Evolutionary conservation across 768 basidiomycete species (phyloP).

Genomic region (Sutorius australiensis): DNA sequence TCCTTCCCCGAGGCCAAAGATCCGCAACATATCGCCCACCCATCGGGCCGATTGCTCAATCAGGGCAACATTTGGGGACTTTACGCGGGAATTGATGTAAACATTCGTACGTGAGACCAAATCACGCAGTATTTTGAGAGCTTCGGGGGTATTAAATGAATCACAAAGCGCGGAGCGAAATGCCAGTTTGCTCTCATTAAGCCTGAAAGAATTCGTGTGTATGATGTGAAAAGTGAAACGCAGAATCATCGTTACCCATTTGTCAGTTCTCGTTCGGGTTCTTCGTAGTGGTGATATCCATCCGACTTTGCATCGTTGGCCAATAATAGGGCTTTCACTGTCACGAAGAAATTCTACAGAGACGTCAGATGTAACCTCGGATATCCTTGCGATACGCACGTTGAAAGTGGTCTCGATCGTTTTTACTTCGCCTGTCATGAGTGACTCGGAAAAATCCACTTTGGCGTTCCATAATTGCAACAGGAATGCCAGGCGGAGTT

Average conservation of each 20-base stretch:
- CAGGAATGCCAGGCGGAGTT: slow-evolving; percentile 88
- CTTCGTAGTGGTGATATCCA: slow-evolving; percentile 62
- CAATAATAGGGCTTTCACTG: slow-evolving; percentile 72
- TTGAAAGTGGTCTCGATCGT: slow-evolving; percentile 81
- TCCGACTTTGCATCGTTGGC: slow-evolving; percentile 49
- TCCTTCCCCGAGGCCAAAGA: slow-evolving; percentile 77
- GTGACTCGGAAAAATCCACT: slow-evolving; percentile 88
- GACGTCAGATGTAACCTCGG: slow-evolving; percentile 1
- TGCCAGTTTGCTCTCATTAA: slow-evolving; percentile 66
- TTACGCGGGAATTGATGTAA: slow-evolving; percentile 72
- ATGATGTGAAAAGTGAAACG: slow-evolving; percentile 8
- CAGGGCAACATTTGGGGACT: slow-evolving; percentile 55
- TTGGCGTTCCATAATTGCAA: slow-evolving; percentile 89
- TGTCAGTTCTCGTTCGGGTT: slow-evolving; percentile 64
- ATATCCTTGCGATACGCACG: slow-evolving; percentile 43
- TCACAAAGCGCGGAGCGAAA: slow-evolving; percentile 91
- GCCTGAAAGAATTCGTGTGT: slow-evolving; percentile 39
- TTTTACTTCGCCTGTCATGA: slow-evolving; percentile 87
- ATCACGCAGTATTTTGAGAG: slow-evolving; percentile 71
- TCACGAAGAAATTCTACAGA: slow-evolving; percentile 88
- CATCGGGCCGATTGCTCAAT: slow-evolving; percentile 64
- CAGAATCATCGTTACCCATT: slow-evolving; percentile 44
- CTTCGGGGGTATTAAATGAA: slow-evolving; percentile 93
- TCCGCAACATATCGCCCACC: slow-evolving; percentile 69
- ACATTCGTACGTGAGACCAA: slow-evolving; percentile 83